Conservation (phyloP, 495 filamentous ascomycete species). For the Usnea hakonensis region DNA sequence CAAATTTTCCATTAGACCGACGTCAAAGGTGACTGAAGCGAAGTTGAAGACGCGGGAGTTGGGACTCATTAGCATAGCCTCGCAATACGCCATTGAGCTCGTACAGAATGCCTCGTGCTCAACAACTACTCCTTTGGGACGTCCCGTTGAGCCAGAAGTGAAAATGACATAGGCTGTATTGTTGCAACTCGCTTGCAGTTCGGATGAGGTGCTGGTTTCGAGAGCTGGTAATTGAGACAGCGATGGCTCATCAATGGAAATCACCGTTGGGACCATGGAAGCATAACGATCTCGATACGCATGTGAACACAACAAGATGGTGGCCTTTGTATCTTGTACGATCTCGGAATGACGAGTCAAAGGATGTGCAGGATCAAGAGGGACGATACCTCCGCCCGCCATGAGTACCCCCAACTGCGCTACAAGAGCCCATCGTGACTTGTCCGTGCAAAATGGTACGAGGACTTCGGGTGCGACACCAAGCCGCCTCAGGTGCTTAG, state of each 20-base stretch:
- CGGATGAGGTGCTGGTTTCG: neutral
- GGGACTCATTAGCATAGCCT: slow-evolving; percentile 30
- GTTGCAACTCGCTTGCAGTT: slow-evolving; percentile 19
- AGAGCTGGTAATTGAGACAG: slow-evolving; percentile 24
- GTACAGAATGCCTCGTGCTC: slow-evolving; percentile 43
- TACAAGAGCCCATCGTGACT: slow-evolving; percentile 37
- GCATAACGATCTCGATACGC: slow-evolving; percentile 16
- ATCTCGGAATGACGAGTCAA: slow-evolving; percentile 16
- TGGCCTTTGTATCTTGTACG: slow-evolving; percentile 40
- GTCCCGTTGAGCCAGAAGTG: slow-evolving; percentile 52
- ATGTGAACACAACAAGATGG: slow-evolving; percentile 40
- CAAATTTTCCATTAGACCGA: slow-evolving; percentile 43
- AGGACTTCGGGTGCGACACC: slow-evolving; percentile 27
- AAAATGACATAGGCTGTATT: slow-evolving; percentile 89
- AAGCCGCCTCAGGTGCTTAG: slow-evolving; percentile 29
- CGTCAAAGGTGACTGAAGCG: slow-evolving; percentile 49
- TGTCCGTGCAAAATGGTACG: slow-evolving; percentile 42
- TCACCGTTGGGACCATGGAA: slow-evolving; percentile 8
- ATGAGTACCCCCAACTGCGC: slow-evolving; percentile 39
- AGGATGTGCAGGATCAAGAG: slow-evolving; percentile 46
- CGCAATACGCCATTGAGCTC: slow-evolving; percentile 39
- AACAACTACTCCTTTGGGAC: slow-evolving; percentile 46
- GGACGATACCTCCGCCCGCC: slow-evolving; percentile 46
- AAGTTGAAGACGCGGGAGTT: slow-evolving; percentile 45
- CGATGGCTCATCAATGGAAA: slow-evolving; percentile 8